These are phyloP conservation scores for Penicillium turbatum DNA, from an alignment of 495 filamentous ascomycete species.

Conservation along the genomic window DNA sequence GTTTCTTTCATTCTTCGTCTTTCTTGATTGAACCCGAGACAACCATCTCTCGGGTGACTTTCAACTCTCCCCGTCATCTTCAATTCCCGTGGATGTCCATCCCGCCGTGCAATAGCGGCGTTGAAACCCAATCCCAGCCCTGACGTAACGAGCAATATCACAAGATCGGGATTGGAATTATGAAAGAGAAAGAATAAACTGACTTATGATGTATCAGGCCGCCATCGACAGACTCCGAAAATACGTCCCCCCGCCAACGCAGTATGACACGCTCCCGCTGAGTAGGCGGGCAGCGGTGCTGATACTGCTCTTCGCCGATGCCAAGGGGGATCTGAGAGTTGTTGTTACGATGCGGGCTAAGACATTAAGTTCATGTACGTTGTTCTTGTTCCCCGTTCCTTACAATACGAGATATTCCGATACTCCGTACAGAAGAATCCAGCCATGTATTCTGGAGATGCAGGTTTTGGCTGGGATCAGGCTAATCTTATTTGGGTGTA, in stretches of 20 bases:
- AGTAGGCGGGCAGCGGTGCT: slow-evolving; percentile 76
- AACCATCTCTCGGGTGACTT: no score
- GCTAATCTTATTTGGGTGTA: slow-evolving; percentile 18
- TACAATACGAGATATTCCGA: no score
- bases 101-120: slow-evolving; percentile 3
- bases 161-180: no score
- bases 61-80: background rate
- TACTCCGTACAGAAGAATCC: no score
- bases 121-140: slow-evolving; percentile 6
- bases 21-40: background rate
- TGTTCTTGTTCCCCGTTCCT: background rate
- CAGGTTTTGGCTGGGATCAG: slow-evolving; percentile 7
- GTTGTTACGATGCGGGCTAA: slow-evolving; percentile 84
- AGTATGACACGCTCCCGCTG: slow-evolving; percentile 61
- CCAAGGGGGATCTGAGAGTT: slow-evolving; percentile 67
- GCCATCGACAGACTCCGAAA: slow-evolving; percentile 72
- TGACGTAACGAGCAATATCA: background rate
- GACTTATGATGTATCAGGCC: slow-evolving; percentile 44
- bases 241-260: slow-evolving; percentile 58
- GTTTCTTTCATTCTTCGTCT: background rate
- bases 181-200: background rate
- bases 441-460: background rate
- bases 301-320: slow-evolving; percentile 79
- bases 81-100: slow-evolving; percentile 3
- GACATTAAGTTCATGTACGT: slow-evolving; percentile 59